Evolutionary conservation across 148 eudicot genomes (phyloP), one percentile per base, ranked within the genome.

Genomic region (Euryodendron excelsum): DNA sequence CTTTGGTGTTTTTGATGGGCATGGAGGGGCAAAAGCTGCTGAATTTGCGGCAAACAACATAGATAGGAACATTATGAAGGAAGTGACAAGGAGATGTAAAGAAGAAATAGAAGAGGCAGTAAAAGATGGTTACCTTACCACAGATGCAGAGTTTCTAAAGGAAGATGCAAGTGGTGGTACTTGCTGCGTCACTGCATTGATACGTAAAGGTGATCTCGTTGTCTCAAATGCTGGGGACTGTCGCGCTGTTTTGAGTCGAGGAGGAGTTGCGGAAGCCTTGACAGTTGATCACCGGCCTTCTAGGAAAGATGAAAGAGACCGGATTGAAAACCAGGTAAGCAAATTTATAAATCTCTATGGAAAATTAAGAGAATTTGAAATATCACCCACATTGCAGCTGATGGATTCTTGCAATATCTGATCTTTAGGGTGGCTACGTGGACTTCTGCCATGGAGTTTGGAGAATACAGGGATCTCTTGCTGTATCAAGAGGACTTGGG

Each of bases 1-100:
- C 30, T 92, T 92, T 86, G 93, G 96, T 20, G 71, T 92, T 8
- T 90, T 82, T 82, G 93, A 92, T 78, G 96, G 96, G 34, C 96
- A 92, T 76, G 96, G 96, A 75, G 96, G 96, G 2, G 77, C 83
- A 80, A 82, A 86, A 74, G 96, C 96, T 45, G 90, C 96, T 17
- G 93, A 90, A 63, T 90, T 83, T 81, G 88, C 85, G 14, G 86
- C 92, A n/a, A 21, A 82, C 64, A 88, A 80, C 48, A 69, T 92
- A 36, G 82, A 81, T 0, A 74, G 73, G 77, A 90, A 86, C 78
- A 86, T 92, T 44, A 65, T 92, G 62, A 78, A 84, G 55, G 79
- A 79, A 76, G 74, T 88, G 69, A 82, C 62, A 37, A 74, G 70
- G 30, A 78, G 72, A 67, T 48, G 12, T 3, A 70, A 76, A 9